Conservation (phyloP, 768 basidiomycete species). For the Boletus pseudopeckii region DNA sequence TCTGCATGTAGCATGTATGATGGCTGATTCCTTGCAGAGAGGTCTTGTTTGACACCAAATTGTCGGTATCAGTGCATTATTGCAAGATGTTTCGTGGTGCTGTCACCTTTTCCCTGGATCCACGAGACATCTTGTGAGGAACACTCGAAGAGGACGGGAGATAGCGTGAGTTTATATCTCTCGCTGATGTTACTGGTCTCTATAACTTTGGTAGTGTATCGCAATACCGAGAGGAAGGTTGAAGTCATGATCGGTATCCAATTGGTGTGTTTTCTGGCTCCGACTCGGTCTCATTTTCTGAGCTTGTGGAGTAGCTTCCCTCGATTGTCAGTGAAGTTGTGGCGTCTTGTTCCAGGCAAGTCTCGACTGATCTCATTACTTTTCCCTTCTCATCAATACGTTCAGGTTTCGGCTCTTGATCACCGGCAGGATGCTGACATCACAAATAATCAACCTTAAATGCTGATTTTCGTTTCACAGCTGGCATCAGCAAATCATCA, state of each 20-base stretch:
- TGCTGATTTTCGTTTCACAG: neutral
- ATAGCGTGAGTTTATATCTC: neutral
- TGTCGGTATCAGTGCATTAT: neutral
- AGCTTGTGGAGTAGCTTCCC: neutral
- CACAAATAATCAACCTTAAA: neutral
- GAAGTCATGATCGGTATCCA: neutral
- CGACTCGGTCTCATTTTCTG: neutral
- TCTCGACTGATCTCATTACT: neutral
- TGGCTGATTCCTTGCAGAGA: neutral
- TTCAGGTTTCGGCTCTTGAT: constrained; percentile 8
- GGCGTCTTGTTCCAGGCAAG: neutral
- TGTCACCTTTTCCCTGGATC: neutral
- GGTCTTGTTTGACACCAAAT: neutral
- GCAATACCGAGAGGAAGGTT: neutral
- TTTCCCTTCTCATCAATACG: neutral
- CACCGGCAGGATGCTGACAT: neutral
- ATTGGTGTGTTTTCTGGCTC: neutral
- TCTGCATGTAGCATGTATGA: neutral
- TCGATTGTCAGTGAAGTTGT: neutral
- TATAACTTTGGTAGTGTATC: neutral
- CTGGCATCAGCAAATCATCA: neutral
- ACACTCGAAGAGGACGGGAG: neutral
- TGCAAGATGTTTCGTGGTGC: neutral
- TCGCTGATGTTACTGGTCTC: neutral
- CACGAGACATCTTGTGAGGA: neutral